Base-by-base conservation (phyloP, 768 basidiomycete genomes). In the Psilocybe tampanensis region DNA sequence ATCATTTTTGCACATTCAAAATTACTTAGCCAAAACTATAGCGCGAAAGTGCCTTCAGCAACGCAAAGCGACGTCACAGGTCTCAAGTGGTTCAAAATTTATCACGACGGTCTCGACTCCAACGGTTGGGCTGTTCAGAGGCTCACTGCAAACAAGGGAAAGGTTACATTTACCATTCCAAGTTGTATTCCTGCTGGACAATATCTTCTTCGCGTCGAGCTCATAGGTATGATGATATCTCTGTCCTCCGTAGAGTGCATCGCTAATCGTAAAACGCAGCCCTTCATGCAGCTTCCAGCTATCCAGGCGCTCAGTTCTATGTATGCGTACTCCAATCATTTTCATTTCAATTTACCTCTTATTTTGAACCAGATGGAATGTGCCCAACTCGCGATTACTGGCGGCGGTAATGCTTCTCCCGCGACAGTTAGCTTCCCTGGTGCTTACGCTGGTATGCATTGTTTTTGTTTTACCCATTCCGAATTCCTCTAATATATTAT, bases 251-350 rank as follows among this genome's bases (percentile, higher is more conserved):
- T 6, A n/a, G 2, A 1, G 15, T 17, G n/a, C 5, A 9, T 32
- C n/a, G 42, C 36, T 24, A 55, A 26, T 54, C 34, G 44, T 21
- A 7, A 22, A 6, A 17, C 23, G 18, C 49, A 80, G 80, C 78
- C 44, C 69, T 82, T 34, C 80, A 78, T 55, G 76, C 66, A 11
- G 80, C 79, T 0, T 54, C 60, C 7, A 72, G 61, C 21, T 83
- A 82, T 62, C 81, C 80, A 29, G 82, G 82, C 26, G 81, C 82
- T 17, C 80, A 83, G 59, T 68, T 84, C 69, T 84, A 83, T 61
- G 80, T 79, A 51, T 56, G 72, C n/a, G 9, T 65, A 36, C 63
- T 61, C 49, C n/a, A n/a, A n/a, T 51, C 58, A 17, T 13, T 5
- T 15, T 36, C 6, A 39, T n/a, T 24, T 44, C 24, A 29, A 11